Conservation (phyloP, 2,329 filamentous ascomycete genomes). For the Fusarium hainanense region DNA sequence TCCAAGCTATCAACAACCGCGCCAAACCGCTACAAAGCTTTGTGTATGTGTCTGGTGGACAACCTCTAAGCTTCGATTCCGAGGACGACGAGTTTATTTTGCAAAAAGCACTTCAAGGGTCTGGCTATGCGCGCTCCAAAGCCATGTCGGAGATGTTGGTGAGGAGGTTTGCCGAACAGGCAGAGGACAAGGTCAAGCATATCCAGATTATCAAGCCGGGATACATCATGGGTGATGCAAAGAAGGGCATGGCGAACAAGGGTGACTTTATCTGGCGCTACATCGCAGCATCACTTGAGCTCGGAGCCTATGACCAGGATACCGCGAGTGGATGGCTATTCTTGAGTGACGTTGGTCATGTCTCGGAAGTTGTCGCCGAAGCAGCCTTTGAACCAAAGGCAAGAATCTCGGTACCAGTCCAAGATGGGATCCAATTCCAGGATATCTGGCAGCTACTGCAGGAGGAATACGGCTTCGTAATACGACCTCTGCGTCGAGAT, state of each 20-base stretch:
- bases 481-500: not conserved
- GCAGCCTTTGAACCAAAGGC: not conserved
- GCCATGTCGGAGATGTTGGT: conserved; percentile 1
- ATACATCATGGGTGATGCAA: not conserved
- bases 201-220: not conserved
- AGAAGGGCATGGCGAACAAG: not conserved
- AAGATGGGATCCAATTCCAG: not conserved
- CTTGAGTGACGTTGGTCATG: not conserved
- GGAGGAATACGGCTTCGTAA: not conserved
- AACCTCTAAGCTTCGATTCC: not conserved
- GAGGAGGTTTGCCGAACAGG: not conserved
- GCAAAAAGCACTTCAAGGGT: not conserved
- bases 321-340: not conserved
- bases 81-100: not conserved
- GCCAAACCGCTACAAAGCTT: not conserved
- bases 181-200: not conserved
- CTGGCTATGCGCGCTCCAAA: not conserved
- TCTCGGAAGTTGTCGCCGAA: not conserved
- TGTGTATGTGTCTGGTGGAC: conserved; percentile 1
- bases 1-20: not conserved
- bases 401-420: not conserved
- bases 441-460: not conserved
- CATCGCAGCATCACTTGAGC: conserved; percentile 1
- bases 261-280: conserved; percentile 5
- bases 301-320: not conserved